phyloP scores from a whole-genome alignment of 129 eudicot species.

The Smallanthus sonchifolius region DNA sequence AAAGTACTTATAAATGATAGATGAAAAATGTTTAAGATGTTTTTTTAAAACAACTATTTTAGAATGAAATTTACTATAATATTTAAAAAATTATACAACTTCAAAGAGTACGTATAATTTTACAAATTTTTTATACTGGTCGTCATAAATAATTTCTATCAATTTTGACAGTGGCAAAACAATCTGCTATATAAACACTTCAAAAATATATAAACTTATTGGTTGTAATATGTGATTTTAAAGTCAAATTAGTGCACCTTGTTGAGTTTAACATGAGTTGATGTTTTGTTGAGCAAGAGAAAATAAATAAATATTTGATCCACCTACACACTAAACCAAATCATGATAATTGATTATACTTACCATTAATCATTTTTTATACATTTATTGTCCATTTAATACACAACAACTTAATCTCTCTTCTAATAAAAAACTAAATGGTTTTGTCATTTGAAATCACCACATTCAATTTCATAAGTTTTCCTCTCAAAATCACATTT shows the following conservation, averaged over 20 bases:
- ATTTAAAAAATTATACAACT: background rate
- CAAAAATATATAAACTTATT: background rate
- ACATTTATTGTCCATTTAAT: background rate
- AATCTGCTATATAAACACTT: background rate
- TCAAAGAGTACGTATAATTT: background rate
- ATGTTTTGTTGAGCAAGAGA: slow-evolving; percentile 7
- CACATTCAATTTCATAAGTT: no score
- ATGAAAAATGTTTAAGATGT: background rate
- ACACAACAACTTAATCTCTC: no score
- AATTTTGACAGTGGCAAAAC: background rate
- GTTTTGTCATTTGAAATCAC: no score
- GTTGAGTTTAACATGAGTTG: slow-evolving; percentile 15
- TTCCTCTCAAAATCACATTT: no score
- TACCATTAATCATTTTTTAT: background rate
- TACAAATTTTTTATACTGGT: background rate
- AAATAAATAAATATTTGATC: slow-evolving; percentile 4
- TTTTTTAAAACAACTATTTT: background rate
- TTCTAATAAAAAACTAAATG: no score
- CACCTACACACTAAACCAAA: background rate
- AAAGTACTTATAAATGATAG: background rate
- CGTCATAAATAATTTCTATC: background rate
- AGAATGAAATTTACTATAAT: background rate
- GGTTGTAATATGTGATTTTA: background rate
- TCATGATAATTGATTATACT: background rate
- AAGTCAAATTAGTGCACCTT: background rate